Conservation (phyloP, 345 rosid genomes). For the Crucihimalaya himalaica region DNA sequence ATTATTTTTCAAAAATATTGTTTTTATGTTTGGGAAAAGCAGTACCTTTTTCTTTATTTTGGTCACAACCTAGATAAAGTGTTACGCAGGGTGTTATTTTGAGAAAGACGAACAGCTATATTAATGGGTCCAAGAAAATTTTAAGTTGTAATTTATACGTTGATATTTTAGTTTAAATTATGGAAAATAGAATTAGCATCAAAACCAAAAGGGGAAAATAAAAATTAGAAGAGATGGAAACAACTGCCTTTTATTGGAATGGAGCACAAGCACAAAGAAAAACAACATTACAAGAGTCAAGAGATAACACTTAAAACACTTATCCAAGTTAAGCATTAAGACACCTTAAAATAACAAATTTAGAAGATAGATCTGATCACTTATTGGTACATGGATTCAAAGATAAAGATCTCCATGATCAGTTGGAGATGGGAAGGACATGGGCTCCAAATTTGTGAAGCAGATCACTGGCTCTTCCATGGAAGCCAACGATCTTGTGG, state of each 20-base stretch:
- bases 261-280: constrained; percentile 8
- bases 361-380: neutral
- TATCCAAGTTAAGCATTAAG: neutral
- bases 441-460: constrained; percentile 33
- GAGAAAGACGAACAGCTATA: neutral
- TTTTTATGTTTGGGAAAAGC: neutral
- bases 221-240: neutral
- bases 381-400: constrained; percentile 5
- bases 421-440: constrained; percentile 23
- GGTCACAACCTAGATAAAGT: neutral
- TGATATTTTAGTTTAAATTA: neutral
- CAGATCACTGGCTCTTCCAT: constrained; percentile 13
- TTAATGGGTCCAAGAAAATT: neutral
- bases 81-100: neutral
- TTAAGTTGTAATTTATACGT: neutral
- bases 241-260: too few relatives aligned
- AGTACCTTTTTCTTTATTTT: too few relatives aligned
- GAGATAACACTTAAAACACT: neutral
- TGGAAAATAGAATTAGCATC: neutral
- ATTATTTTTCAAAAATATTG: neutral
- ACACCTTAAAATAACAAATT: neutral
- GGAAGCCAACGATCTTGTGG: constrained; percentile 35
- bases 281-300: constrained; percentile 3
- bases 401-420: constrained; percentile 11
- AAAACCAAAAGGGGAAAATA: neutral